Evolutionary conservation across 139 green algal species (phyloP).

Genomic region (Chlorella sp.): DNA sequence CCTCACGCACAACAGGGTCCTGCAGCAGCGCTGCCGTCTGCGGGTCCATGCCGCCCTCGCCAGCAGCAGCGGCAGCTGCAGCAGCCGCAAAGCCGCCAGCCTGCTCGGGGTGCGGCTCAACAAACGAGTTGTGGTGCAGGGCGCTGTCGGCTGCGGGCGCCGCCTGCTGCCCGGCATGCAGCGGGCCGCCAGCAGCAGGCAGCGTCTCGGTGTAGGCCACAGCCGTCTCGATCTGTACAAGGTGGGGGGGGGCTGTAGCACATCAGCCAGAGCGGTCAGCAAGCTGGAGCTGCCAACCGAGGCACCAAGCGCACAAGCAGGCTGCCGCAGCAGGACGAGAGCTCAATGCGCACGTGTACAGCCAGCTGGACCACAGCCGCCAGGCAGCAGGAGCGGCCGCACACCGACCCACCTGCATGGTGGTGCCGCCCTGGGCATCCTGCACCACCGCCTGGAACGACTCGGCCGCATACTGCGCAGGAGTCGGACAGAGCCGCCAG

Average conservation of each 20-base stretch:
- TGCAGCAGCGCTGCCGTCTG: neutral
- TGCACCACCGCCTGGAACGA: neutral
- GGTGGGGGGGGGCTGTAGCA: neutral
- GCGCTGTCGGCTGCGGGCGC: neutral
- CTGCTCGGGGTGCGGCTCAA: slow-evolving; percentile 11
- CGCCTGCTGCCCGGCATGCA: neutral
- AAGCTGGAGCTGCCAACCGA: too few species aligned
- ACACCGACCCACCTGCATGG: neutral
- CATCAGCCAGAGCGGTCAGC: neutral
- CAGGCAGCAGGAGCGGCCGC: neutral
- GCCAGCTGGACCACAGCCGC: too few species aligned
- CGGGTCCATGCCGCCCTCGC: neutral
- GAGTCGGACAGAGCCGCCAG: too few species aligned
- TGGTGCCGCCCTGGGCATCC: neutral
- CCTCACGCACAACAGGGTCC: slow-evolving; percentile 18
- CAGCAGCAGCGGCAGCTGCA: neutral
- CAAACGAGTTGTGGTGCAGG: slow-evolving; percentile 32
- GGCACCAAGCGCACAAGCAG: too few species aligned
- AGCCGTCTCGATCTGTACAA: neutral
- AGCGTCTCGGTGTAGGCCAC: neutral
- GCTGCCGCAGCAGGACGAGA: too few species aligned
- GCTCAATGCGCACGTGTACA: too few species aligned
- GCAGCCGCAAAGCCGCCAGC: neutral
- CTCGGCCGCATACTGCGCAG: slow-evolving; percentile 2
- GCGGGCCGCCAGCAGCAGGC: neutral